Evolutionary conservation across 2,329 filamentous ascomycete genomes (phyloP), one percentile per base, ranked within the genome.

Genomic region (Fusarium continuum): DNA sequence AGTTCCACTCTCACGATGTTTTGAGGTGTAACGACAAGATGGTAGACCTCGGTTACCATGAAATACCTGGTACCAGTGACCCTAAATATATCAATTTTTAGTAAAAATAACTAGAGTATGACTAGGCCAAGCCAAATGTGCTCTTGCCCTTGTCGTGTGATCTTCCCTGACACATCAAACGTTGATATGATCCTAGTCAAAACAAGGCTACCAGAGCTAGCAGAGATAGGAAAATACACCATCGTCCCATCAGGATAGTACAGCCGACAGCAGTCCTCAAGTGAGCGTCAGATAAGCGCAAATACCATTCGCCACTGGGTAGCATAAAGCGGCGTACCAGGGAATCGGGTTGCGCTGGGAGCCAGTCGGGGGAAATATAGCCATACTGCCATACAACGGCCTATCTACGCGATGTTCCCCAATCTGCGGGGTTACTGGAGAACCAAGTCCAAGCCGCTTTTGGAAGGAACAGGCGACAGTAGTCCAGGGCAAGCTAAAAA

Each of bases 401-500:
- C 38, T 58, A 45, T 59, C 56, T 60, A 31, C 36, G 57, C 34
- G 29, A 46, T 29, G 7, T 43, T 35, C 38, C 35, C 55, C 49
- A 59, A 54, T 40, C 28, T 54, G 41, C 31, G 47, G 47, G 43
- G 49, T 46, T 28, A 29, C 51, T 59, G 52, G 44, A 44, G 55
- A 51, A 39, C 25, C 8, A 3, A 3, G 26, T 19, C 55, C 45
- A 64, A 61, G 46, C 61, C 62, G 3, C 17, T 47, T 65, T 65
- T 6, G 61, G 61, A 64, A 64, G 44, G 61, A 64, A 50, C 48
- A 64, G 46, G 61, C 61, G 61, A 64, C 61, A 44, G 4, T 25
- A 44, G 29, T 39, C 48, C 22, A 39, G 38, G 32, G 20, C 13
- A 36, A 22, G 26, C 57, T 62, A 46, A 53, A 20, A 14, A 44